A percentile compares a stretch with the other conserved stretches of the same genome.
Conservation (phyloP, 768 basidiomycete species). For the Pleurotus tuoliensis region DNA sequence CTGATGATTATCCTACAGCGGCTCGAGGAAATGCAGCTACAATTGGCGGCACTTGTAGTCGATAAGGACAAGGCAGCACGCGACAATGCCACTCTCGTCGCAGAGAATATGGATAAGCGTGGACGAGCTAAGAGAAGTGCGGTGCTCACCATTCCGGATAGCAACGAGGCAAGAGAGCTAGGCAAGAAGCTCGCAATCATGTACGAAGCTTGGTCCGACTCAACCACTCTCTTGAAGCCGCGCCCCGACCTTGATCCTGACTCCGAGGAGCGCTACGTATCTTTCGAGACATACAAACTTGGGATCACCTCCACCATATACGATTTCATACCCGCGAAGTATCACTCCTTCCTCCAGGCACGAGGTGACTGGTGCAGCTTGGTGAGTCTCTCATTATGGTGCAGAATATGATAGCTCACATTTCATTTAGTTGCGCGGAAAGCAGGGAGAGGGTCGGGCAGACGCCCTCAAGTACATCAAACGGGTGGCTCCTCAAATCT, state of each 20-base stretch:
- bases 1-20: too few species aligned
- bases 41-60: background rate
- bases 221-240: background rate
- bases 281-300: background rate
- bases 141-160: background rate
- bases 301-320: background rate
- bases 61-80: background rate
- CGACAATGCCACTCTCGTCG: background rate
- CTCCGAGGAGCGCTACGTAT: background rate
- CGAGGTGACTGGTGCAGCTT: background rate
- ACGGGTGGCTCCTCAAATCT: too few species aligned
- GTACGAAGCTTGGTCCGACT: background rate
- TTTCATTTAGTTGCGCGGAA: background rate
- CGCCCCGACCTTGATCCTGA: background rate
- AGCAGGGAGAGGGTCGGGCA: background rate
- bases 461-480: too few species aligned
- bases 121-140: background rate
- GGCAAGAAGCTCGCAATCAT: background rate
- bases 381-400: background rate
- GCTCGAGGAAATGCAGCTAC: background rate
- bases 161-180: background rate
- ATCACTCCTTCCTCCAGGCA: background rate
- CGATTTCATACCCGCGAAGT: background rate
- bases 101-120: background rate
- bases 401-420: background rate